Base-by-base conservation (phyloP, 2,329 filamentous ascomycete species). In the Aspergillus fischeri region DNA sequence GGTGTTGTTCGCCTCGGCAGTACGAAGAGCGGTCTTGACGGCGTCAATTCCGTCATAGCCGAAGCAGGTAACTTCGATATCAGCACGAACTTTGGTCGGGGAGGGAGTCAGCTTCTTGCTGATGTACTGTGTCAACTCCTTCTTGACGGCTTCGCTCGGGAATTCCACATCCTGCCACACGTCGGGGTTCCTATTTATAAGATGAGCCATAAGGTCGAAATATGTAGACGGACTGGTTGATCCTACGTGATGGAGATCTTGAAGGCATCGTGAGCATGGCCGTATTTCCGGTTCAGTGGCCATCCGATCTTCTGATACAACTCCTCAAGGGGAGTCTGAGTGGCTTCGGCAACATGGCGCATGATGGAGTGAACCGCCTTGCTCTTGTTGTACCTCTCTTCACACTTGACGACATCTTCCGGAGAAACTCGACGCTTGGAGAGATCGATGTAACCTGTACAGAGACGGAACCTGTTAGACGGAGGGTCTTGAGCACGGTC, bases 321-420 rank as follows among this genome's bases (percentile, higher is more conserved):
- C 53, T 87, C 84, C 82, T 97, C 91, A 71, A 99, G 95, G n/a
- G 93, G 92, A 29, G 87, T 90, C 73, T 90, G 87, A 47, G 92
- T 96, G 84, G 97, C 97, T 81, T 99, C 92, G 65, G 94, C 93
- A 62, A 99, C 94, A 77, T 99, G 94, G 75, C 93, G 89, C 90
- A 99, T 93, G 78, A 99, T 97, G 54, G 91, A 95, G 79, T 99
- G 94, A 44, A 97, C 94, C 83, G 96, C 95, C 83, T 99, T 99
- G 82, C 91, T 91, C 87, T 99, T 99, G 86, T 99, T 99, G 84
- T 97, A 99, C 68, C 94, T 87, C 81, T 99, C 94, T 76, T 99
- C 94, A 75, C 95, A 99, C 81, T 97, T 97, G 68, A 96, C 83
- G 63, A 97, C 94, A 80, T 99, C 94, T 76, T 99, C 94, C 48